These are phyloP conservation scores for Yamadazyma triangularis DNA, from an alignment of 1,139 yeast genomes.

Conservation along the genomic window DNA sequence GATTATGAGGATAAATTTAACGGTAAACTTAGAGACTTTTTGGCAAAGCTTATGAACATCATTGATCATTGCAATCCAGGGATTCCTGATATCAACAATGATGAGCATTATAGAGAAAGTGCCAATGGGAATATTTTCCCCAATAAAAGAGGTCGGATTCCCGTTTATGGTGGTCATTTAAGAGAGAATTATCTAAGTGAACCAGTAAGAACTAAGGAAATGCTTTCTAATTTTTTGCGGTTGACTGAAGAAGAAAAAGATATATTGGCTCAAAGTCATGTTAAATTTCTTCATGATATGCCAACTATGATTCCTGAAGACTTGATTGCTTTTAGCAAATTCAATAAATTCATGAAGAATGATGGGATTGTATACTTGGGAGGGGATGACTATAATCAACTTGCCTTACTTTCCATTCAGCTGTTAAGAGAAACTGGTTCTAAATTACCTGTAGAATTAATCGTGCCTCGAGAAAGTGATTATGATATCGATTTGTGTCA, in stretches of 20 bases:
- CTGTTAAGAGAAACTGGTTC: conserved; percentile 52
- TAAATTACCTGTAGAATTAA: conserved; percentile 54
- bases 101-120: conserved; percentile 22
- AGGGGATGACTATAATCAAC: conserved; percentile 56
- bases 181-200: conserved; percentile 29
- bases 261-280: conserved; percentile 18
- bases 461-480: conserved; percentile 25
- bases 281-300: conserved; percentile 16
- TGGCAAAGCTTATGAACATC: conserved; percentile 14
- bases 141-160: conserved; percentile 22
- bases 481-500: conserved; percentile 29
- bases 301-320: conserved; percentile 19
- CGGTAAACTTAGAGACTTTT: conserved; percentile 14
- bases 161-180: conserved; percentile 32
- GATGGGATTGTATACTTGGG: conserved; percentile 62
- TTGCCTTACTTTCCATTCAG: conserved; percentile 51
- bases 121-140: conserved; percentile 16
- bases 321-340: conserved; percentile 16
- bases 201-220: conserved; percentile 23
- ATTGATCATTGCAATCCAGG: conserved; percentile 21
- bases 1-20: conserved; percentile 17
- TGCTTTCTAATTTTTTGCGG: conserved; percentile 18
- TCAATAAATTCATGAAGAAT: conserved; percentile 34
- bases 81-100: conserved; percentile 20
- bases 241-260: conserved; percentile 17